Evolutionary conservation across 2,329 filamentous ascomycete genomes (phyloP).

Genomic region (Huntiella abstrusa): DNA sequence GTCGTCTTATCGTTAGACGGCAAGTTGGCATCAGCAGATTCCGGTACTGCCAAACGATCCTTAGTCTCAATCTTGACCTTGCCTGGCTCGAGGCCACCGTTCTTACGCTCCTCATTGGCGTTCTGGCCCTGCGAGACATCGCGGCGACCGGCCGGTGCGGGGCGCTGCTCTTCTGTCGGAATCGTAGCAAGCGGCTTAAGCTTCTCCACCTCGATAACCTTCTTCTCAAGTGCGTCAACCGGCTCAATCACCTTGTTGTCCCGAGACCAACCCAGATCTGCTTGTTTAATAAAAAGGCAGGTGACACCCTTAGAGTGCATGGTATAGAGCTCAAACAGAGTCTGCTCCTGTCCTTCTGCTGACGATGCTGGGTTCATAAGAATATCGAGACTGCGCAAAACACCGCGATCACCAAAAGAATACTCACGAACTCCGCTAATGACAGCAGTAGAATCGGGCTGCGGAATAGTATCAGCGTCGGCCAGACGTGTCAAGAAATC

Average conservation of each 20-base stretch:
- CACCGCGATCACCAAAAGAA: constrained; percentile 70
- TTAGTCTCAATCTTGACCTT: constrained; percentile 23
- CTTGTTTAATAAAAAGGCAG: constrained; percentile 66
- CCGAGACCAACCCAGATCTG: constrained; percentile 77
- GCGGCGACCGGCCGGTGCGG: constrained; percentile 17
- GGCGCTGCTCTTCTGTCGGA: constrained; percentile 25
- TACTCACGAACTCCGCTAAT: constrained; percentile 94
- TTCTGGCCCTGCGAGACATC: constrained; percentile 18
- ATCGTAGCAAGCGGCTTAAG: constrained; percentile 36
- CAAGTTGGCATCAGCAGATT: constrained; percentile 6
- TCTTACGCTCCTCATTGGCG: constrained; percentile 1
- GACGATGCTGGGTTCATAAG: constrained; percentile 50
- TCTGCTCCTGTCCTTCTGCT: constrained; percentile 44
- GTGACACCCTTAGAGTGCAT: constrained; percentile 98
- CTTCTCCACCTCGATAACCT: constrained; percentile 55
- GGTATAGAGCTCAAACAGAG: constrained; percentile 83
- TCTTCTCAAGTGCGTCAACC: constrained; percentile 56
- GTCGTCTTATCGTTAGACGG: constrained; percentile 31
- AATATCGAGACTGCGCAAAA: constrained; percentile 79
- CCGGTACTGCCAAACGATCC: not conserved
- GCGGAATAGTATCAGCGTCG: constrained; percentile 55
- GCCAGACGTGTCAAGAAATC: constrained; percentile 67
- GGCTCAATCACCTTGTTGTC: constrained; percentile 74
- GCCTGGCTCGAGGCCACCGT: constrained; percentile 14
- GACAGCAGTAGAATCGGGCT: constrained; percentile 86